Evolutionary conservation across 1,139 yeast species (phyloP), one percentile per base, ranked within the genome.

Genomic region (Candida dubliniensis): DNA sequence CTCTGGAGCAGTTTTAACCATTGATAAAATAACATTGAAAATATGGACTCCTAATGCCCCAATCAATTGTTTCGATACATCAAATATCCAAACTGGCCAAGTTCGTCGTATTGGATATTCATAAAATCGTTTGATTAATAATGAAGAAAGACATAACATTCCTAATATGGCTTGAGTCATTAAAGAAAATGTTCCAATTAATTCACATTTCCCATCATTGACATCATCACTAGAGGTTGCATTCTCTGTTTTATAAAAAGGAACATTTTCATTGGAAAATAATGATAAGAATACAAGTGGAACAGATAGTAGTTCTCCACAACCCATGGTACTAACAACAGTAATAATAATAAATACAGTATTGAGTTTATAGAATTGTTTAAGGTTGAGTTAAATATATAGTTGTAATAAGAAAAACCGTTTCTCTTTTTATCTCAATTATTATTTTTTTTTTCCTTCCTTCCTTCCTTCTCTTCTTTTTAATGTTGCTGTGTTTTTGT

Each of bases 41-140:
- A 85, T 69, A 59, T 93, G 99, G 2, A 91, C 79, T 1, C 93
- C 90, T 24, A 87, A 65, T 0, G 98, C 89, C 0, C 98, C 98
- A 24, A 88, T 69, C 3, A 91, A 74, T 61, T 93, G 99, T 58
- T 93, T 93, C 27, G 88, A 79, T 1, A 93, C 96, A 60, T 93
- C 99, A 59, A 82, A 91, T 15, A 77, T 61, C 98, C 98, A 93
- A 12, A 91, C 84, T 45, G 78, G 76, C 89, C 96, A 82, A 8
- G 96, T 89, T 52, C 98, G 71, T 49, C 91, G 76, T 40, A 76
- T 62, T 0, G 97, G 97, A 48, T 77, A 76, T 60, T 93, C 98
- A 52, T 82, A 79, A 51, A 71, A 79, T 45, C 99, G 73, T 58
- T 93, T 93, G 51, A 83, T 66, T 2, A 90, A 79, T 42, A 93